phyloP scores from a whole-genome alignment of 2,329 filamentous ascomycete genomes.

The Ascochyta clinopodiicola region DNA sequence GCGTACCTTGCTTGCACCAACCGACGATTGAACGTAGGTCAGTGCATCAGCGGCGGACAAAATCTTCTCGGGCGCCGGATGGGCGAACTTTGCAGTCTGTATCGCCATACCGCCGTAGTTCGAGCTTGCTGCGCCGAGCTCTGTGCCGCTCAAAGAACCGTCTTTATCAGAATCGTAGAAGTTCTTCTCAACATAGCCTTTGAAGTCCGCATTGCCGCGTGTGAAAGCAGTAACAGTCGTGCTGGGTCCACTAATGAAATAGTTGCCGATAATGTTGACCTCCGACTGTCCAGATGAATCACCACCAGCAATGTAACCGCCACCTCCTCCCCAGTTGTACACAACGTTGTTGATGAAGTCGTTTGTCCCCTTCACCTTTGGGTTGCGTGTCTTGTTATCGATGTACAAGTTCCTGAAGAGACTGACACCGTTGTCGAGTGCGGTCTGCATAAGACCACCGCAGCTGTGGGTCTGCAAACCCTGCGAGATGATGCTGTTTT shows the following conservation, averaged over 20 bases:
- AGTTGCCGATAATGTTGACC: conserved; percentile 63
- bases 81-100: conserved; percentile 50
- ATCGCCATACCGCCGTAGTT: conserved; percentile 59
- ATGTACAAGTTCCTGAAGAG: conserved; percentile 64
- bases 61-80: conserved; percentile 52
- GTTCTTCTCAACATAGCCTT: conserved; percentile 61
- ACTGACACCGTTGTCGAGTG: conserved; percentile 54
- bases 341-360: conserved; percentile 61
- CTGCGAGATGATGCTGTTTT: conserved; percentile 62
- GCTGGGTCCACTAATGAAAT: conserved; percentile 62
- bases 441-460: conserved; percentile 59
- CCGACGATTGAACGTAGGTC: conserved; percentile 49
- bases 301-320: conserved; percentile 63
- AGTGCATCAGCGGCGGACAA: conserved; percentile 52
- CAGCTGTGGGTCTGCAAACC: conserved; percentile 62
- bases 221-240: conserved; percentile 60
- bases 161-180: conserved; percentile 60
- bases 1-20: conserved; percentile 54
- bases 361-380: conserved; percentile 64
- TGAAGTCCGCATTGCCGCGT: conserved; percentile 62
- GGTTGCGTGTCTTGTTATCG: conserved; percentile 64
- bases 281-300: conserved; percentile 56
- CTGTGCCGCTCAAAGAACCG: conserved; percentile 57
- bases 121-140: conserved; percentile 51
- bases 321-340: conserved; percentile 64